A percentile compares a stretch with the other conserved stretches of the same genome.
These are phyloP conservation scores for Tricholoma furcatifolium DNA, from an alignment of 768 basidiomycete species.

Conservation along the genomic window DNA sequence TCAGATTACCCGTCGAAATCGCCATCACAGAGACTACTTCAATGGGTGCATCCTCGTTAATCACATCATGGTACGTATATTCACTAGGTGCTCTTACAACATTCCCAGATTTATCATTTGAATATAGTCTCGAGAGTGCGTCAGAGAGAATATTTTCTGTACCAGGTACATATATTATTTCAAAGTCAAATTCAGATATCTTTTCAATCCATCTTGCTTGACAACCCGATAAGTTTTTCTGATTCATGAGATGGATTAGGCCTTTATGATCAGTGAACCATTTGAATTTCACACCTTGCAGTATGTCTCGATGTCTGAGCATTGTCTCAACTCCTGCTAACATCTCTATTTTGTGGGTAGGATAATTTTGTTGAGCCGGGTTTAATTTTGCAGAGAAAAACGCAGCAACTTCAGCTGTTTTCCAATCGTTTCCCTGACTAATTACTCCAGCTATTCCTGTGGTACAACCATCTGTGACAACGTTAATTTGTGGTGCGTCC, in stretches of 20 bases:
- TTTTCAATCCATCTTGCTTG: not conserved
- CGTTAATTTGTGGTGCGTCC: not conserved
- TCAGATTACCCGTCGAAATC: not conserved
- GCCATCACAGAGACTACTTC: not conserved
- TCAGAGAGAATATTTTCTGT: too few species aligned
- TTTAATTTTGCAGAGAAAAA: not conserved
- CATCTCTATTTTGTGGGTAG: too few species aligned
- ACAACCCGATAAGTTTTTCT: not conserved
- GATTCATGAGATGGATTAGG: not conserved
- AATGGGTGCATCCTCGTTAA: not conserved
- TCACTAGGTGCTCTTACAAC: not conserved
- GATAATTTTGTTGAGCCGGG: not conserved
- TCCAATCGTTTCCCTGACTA: not conserved
- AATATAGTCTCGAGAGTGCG: too few species aligned
- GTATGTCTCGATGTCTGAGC: too few species aligned
- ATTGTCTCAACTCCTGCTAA: not conserved
- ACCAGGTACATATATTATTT: too few species aligned
- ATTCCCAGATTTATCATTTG: not conserved
- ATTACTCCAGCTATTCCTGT: too few species aligned
- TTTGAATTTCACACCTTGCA: too few species aligned
- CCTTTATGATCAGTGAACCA: too few species aligned
- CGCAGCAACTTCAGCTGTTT: not conserved
- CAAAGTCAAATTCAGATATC: not conserved
- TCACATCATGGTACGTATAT: not conserved
- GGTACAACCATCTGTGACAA: too few species aligned